Evolutionary conservation across 768 basidiomycete genomes (phyloP).

Genomic region (Naematelia aurantialba): DNA sequence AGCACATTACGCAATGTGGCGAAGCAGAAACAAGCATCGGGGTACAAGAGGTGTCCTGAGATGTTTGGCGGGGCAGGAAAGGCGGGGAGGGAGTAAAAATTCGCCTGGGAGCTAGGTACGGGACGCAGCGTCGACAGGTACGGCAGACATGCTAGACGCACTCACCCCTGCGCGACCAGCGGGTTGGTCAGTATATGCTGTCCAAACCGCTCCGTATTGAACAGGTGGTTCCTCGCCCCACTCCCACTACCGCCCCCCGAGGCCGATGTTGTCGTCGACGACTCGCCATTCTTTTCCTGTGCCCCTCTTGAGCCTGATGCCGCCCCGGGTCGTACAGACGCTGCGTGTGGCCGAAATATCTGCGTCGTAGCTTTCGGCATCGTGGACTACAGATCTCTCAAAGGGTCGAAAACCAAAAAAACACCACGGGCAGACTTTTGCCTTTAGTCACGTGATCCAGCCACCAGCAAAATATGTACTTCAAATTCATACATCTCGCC

Average conservation of each 20-base stretch:
- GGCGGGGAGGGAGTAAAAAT: no score
- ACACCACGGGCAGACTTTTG: background rate
- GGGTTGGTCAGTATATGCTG: constrained; percentile 98
- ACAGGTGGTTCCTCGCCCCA: constrained; percentile 46
- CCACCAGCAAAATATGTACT: background rate
- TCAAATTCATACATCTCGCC: background rate
- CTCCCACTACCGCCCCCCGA: constrained; percentile 13
- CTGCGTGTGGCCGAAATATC: constrained; percentile 38
- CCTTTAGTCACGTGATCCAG: background rate
- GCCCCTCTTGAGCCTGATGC: constrained; percentile 1
- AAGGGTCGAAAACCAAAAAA: background rate
- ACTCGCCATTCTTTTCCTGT: constrained; percentile 38
- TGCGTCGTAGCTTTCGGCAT: constrained; percentile 49
- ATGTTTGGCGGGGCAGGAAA: no score
- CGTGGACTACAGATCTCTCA: background rate
- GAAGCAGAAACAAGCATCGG: no score
- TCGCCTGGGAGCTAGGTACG: no score
- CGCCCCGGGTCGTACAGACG: constrained; percentile 25
- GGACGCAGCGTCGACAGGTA: no score
- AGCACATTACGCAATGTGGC: no score
- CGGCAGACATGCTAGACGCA: no score
- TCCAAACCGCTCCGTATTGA: constrained; percentile 88
- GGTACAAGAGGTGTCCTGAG: no score
- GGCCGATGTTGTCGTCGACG: constrained; percentile 12
- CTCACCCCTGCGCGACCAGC: constrained; percentile 79